Base-by-base conservation (phyloP, 768 basidiomycete species). In the Panellus pusillus region DNA sequence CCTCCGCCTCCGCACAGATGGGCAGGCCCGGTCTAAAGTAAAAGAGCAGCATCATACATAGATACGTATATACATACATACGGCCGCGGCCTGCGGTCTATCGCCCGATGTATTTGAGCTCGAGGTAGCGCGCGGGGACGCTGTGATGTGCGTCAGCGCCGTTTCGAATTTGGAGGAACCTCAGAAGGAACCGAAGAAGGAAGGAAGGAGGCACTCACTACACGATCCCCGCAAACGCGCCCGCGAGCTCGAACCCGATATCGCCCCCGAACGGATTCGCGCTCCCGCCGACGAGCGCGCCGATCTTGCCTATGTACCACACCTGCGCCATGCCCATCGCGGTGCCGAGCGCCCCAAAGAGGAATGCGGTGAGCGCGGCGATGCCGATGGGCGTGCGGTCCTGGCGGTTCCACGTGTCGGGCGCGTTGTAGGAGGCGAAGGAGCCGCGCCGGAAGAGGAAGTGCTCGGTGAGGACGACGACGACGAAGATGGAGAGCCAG, bases 401-500 rank as follows among this genome's bases (percentile, higher is more conserved):
- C 67, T 70, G 68, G 50, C 68, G 68, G 31, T 66, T 66, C 54
- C 63, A 57, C 17, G 70, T 66, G 60, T 37, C 47, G 29, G 54
- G 51, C 31, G 52, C 54, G 15, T 74, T 62, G 65, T 77, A 79
- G 41, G 63, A 63, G 12, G 57, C 53, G 49, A 55, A 68, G n/a
- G 63, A 54, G 38, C 70, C 70, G 19, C 61, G 54, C 29, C 77
- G 71, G 76, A 81, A 79, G 63, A 80, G 68, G 58, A 76, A 74
- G 67, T 81, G 79, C 65, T 80, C 79, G 58, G 75, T 71, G 17
- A 77, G 62, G 32, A 80, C 68, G 60, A 80, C 73, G 36, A 67
- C 66, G 55, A 68, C 67, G 70, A 74, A 80, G 63, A 79, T 78
- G 15, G 75, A 71, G 44, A 79, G 74, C 80, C 79, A 81, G 70